Evolutionary conservation across 331 rosid genomes (phyloP).

Genomic region (Dryas integrifolia): DNA sequence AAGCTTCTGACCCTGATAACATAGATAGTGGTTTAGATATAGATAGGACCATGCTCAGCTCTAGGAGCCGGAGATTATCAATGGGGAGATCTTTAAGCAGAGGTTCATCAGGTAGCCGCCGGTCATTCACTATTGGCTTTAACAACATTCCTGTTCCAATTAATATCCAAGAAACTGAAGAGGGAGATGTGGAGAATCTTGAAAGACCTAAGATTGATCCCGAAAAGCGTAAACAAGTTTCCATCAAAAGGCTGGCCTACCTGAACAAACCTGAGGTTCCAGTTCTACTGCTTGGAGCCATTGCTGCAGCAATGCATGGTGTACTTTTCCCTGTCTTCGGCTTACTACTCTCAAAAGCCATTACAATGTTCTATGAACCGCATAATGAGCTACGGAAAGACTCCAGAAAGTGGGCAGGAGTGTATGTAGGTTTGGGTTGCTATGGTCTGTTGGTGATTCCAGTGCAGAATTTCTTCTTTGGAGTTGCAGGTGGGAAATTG

Average conservation of each 20-base stretch:
- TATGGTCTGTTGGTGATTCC: conserved; percentile 35
- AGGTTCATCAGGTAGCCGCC: conserved; percentile 40
- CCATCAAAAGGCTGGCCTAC: conserved; percentile 44
- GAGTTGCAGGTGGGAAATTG: conserved; percentile 75
- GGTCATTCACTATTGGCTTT: conserved; percentile 30
- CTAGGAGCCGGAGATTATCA: conserved; percentile 22
- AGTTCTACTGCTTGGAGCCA: conserved; percentile 50
- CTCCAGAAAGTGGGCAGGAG: conserved; percentile 53
- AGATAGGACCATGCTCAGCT: conserved; percentile 12
- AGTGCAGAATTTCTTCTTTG: conserved; percentile 53
- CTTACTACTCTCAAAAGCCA: conserved; percentile 58
- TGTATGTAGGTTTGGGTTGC: conserved; percentile 50
- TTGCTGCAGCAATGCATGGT: conserved; percentile 62
- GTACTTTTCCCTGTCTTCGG: conserved; percentile 57
- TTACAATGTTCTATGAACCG: conserved; percentile 53
- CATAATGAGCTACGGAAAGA: conserved; percentile 47
- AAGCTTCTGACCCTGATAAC: conserved; percentile 20
- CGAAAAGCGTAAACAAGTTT: conserved; percentile 29
- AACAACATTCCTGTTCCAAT: conserved; percentile 27
- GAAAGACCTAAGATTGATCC: conserved; percentile 9
- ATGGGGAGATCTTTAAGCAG: conserved; percentile 30
- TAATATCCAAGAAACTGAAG: conserved; percentile 15
- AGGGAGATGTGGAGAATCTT: conserved; percentile 2
- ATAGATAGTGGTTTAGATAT: conserved; percentile 12
- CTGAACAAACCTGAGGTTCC: conserved; percentile 75